Percentiles rank a stretch among this genome's conserved stretches.
Evolutionary conservation across 2,329 filamentous ascomycete genomes (phyloP).

Genomic region (Westerdykella aurantiaca): DNA sequence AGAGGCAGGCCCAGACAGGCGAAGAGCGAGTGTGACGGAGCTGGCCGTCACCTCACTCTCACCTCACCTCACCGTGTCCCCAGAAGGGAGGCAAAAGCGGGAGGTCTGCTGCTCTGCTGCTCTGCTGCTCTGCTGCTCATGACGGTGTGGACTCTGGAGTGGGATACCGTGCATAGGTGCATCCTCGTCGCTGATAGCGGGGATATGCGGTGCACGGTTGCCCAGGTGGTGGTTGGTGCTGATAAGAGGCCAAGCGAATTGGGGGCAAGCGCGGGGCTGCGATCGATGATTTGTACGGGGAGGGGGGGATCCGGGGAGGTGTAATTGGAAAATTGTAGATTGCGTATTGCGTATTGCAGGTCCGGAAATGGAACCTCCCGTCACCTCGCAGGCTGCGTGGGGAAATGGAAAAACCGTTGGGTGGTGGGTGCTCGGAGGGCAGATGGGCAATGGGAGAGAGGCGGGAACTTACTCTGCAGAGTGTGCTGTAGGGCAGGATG

Average conservation of each 20-base stretch:
- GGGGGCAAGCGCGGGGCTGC: neutral
- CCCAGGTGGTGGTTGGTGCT: neutral
- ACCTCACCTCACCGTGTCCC: too few relatives aligned
- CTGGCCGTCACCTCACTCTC: too few relatives aligned
- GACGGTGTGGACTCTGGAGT: neutral
- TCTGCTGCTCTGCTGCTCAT: too few relatives aligned
- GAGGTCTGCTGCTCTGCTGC: too few relatives aligned
- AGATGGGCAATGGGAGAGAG: slow-evolving; percentile 11
- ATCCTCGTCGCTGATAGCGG: neutral
- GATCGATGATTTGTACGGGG: neutral
- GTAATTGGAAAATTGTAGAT: neutral
- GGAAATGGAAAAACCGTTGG: too few relatives aligned
- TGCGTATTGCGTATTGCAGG: too few relatives aligned
- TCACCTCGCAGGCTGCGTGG: too few relatives aligned
- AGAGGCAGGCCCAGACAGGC: too few relatives aligned
- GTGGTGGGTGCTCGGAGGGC: slow-evolving; percentile 1
- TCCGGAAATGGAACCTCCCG: too few relatives aligned
- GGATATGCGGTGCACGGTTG: neutral
- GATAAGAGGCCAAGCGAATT: neutral
- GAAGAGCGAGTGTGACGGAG: too few relatives aligned
- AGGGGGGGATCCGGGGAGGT: neutral
- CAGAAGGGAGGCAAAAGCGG: too few relatives aligned
- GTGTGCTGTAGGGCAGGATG: slow-evolving; percentile 19
- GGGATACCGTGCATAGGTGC: neutral
- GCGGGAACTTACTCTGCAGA: slow-evolving; percentile 25